A percentile compares a stretch with the other conserved stretches of the same genome.
Evolutionary conservation across 352 stramenopile genomes (phyloP).

Genomic region (Phytophthora hibernalis): DNA sequence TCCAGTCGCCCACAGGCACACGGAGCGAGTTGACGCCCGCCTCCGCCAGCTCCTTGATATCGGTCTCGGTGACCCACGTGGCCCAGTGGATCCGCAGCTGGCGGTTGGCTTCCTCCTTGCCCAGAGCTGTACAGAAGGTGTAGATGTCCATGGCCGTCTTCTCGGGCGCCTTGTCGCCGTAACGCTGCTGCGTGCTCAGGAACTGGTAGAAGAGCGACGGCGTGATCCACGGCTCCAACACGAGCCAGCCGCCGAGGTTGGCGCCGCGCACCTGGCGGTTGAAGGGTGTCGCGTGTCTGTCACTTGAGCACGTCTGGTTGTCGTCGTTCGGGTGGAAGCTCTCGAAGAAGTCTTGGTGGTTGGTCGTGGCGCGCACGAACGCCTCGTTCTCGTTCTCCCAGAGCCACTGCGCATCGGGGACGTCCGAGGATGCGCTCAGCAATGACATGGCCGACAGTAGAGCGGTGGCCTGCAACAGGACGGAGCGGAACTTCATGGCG

Average conservation of each 20-base stretch:
- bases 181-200: conserved; percentile 71
- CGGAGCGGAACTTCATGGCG: conserved; percentile 17
- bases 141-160: conserved; percentile 93
- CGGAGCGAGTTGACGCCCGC: conserved; percentile 32
- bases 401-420: conserved; percentile 54
- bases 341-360: conserved; percentile 48
- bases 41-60: conserved; percentile 38
- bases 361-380: conserved; percentile 35
- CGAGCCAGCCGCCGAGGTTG: conserved; percentile 37
- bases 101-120: conserved; percentile 87
- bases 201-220: conserved; percentile 42
- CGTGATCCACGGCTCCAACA: conserved; percentile 38
- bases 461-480: conserved; percentile 7
- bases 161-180: conserved; percentile 73
- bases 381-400: conserved; percentile 62
- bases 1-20: conserved; percentile 36
- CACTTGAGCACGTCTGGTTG: conserved; percentile 36
- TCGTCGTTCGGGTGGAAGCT: conserved; percentile 57
- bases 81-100: conserved; percentile 94
- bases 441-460: conserved; percentile 8
- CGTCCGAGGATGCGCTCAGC: not conserved
- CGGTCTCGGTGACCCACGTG: conserved; percentile 84
- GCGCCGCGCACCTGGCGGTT: conserved; percentile 32
- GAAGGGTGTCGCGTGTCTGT: conserved; percentile 36
- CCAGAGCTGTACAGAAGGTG: conserved; percentile 69